Evolutionary conservation across 1,284 basidiomycete genomes (phyloP).

Genomic region (Ganoderma sinense): DNA sequence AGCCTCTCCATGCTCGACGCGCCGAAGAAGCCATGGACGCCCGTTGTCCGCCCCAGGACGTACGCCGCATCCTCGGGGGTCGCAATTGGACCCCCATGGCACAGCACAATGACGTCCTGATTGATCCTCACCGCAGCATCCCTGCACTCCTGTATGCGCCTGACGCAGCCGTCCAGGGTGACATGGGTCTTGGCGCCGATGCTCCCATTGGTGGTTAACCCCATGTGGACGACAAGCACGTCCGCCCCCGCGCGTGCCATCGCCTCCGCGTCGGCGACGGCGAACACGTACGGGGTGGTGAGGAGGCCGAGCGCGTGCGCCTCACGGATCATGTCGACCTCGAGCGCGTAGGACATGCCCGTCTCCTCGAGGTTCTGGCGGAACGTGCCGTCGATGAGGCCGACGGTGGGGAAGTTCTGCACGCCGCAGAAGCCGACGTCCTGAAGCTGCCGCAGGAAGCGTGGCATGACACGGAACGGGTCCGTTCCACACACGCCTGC

Average conservation of each 20-base stretch:
- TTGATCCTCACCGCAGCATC: slow-evolving; percentile 34
- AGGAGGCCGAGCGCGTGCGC: slow-evolving; percentile 33
- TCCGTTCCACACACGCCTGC: slow-evolving; percentile 37
- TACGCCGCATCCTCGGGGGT: slow-evolving; percentile 32
- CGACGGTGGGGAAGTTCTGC: slow-evolving; percentile 38
- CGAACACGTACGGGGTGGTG: slow-evolving; percentile 35
- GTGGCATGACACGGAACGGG: slow-evolving; percentile 35
- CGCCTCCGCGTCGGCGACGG: slow-evolving; percentile 29
- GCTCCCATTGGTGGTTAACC: slow-evolving; percentile 36
- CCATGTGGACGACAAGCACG: slow-evolving; percentile 37
- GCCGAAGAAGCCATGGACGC: slow-evolving; percentile 37
- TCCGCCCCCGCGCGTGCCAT: slow-evolving; percentile 35
- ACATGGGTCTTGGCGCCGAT: slow-evolving; percentile 33
- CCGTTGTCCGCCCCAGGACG: slow-evolving; percentile 30
- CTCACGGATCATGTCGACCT: slow-evolving; percentile 35
- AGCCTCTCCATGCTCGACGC: slow-evolving; percentile 37
- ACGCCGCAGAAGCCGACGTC: slow-evolving; percentile 36
- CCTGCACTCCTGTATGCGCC: slow-evolving; percentile 32
- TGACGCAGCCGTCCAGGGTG: slow-evolving; percentile 34
- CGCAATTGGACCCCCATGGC: slow-evolving; percentile 35
- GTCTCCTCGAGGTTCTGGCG: slow-evolving; percentile 37
- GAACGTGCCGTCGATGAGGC: slow-evolving; percentile 34
- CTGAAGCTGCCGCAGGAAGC: slow-evolving; percentile 32
- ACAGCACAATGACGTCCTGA: slow-evolving; percentile 31
- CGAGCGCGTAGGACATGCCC: slow-evolving; percentile 35